phyloP scores from a whole-genome alignment of 495 filamentous ascomycete species.

The Platismatia glauca region DNA sequence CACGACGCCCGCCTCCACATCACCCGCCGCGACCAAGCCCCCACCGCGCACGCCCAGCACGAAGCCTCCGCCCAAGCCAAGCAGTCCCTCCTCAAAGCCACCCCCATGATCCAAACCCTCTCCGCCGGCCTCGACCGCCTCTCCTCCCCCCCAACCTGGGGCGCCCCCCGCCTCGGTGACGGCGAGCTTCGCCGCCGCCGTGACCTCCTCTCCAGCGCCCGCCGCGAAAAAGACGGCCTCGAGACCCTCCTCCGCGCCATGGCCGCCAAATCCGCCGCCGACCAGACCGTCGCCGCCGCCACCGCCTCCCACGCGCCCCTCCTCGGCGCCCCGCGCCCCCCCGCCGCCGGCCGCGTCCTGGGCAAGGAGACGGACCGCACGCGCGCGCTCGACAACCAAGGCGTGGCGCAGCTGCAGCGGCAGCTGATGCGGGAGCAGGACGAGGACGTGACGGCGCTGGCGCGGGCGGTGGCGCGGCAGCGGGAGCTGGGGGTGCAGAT shows the following conservation, averaged over 20 bases:
- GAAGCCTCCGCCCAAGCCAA: conserved; percentile 79
- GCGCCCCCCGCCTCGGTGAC: conserved; percentile 51
- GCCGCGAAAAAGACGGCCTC: conserved; percentile 77
- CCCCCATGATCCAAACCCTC: conserved; percentile 54
- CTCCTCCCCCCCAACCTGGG: conserved; percentile 26
- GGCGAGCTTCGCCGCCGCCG: conserved; percentile 78
- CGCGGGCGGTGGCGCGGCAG: conserved; percentile 68
- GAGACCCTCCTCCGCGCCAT: conserved; percentile 72
- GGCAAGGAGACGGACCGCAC: conserved; percentile 86
- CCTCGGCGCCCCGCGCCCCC: conserved; percentile 24
- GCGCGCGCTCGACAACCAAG: conserved; percentile 80
- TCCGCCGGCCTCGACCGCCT: conserved; percentile 59
- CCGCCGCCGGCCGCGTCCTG: conserved; percentile 56
- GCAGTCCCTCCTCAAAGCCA: conserved; percentile 66
- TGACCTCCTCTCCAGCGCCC: conserved; percentile 68
- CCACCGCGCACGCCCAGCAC: conserved; percentile 55
- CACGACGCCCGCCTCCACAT: conserved; percentile 74
- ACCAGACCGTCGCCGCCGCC: conserved; percentile 44
- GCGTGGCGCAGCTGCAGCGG: conserved; percentile 75
- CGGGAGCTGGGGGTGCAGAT: conserved; percentile 80
- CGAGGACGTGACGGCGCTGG: conserved; percentile 62
- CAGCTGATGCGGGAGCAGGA: conserved; percentile 85
- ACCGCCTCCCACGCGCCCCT: conserved; percentile 51
- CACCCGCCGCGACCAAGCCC: conserved; percentile 65
- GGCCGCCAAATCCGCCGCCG: conserved; percentile 46